Conservation (phyloP, 768 basidiomycete genomes). For the Cyclocybe cylindracea region DNA sequence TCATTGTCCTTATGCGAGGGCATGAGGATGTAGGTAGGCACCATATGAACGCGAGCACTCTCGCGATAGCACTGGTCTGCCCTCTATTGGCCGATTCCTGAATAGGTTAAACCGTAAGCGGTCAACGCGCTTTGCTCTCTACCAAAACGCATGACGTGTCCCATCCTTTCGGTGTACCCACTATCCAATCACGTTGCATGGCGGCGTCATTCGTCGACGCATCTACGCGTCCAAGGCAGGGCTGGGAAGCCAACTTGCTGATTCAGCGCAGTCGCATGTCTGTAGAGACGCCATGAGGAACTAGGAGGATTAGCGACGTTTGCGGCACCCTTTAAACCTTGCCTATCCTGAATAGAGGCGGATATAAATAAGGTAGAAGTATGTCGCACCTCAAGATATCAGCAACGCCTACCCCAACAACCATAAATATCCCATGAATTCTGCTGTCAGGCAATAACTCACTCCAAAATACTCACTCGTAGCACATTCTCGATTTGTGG, state of each 20-base stretch:
- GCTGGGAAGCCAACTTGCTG: too few relatives aligned
- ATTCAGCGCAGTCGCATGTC: too few relatives aligned
- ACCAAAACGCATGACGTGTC: slow-evolving; percentile 7
- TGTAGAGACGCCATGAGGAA: too few relatives aligned
- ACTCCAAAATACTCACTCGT: slow-evolving; percentile 3
- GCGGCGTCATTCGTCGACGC: too few relatives aligned
- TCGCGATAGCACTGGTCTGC: slow-evolving; percentile 3
- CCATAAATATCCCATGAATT: too few relatives aligned
- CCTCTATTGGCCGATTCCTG: background rate
- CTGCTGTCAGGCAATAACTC: background rate
- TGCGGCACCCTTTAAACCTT: slow-evolving; percentile 4
- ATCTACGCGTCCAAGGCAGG: too few relatives aligned
- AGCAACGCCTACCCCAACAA: slow-evolving; percentile 4
- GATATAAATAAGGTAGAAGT: slow-evolving; percentile 6
- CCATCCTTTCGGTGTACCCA: too few relatives aligned
- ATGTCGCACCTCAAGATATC: too few relatives aligned
- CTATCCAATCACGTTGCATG: too few relatives aligned
- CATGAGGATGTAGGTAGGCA: background rate
- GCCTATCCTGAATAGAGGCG: slow-evolving; percentile 13
- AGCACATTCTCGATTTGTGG: background rate
- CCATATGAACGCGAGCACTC: background rate
- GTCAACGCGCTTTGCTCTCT: slow-evolving; percentile 11
- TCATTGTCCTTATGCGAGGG: slow-evolving; percentile 24
- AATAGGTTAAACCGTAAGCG: slow-evolving; percentile 3
- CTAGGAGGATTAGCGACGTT: too few relatives aligned